Percentiles rank a stretch among this genome's conserved stretches.
These are phyloP conservation scores for Acacia confusa DNA, from an alignment of 306 rosid genomes.

Conservation along the genomic window DNA sequence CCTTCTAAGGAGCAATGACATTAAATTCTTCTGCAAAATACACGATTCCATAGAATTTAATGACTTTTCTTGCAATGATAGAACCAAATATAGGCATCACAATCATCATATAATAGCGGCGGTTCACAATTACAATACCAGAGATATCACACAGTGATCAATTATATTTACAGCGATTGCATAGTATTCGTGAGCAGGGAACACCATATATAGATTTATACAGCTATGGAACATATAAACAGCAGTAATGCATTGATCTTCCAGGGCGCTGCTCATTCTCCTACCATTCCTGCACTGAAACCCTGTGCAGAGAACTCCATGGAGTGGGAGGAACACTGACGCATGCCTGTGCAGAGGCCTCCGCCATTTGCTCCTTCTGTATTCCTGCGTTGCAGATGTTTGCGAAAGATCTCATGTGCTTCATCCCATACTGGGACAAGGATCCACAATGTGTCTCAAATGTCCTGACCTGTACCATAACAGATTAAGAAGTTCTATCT, in stretches of 20 bases:
- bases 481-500: neutral
- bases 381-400: constrained; percentile 89
- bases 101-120: constrained; percentile 7
- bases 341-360: constrained; percentile 84
- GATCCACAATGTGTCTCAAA: constrained; percentile 93
- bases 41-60: constrained; percentile 12
- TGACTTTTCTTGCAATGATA: constrained; percentile 15
- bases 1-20: neutral
- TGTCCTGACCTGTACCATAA: constrained; percentile 66
- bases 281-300: constrained; percentile 58
- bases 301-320: constrained; percentile 84
- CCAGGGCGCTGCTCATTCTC: neutral
- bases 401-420: constrained; percentile 89
- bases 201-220: neutral
- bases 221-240: constrained; percentile 17
- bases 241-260: constrained; percentile 17
- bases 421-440: constrained; percentile 94
- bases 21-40: neutral
- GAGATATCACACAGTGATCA: constrained; percentile 8
- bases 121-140: constrained; percentile 14
- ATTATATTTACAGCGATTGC: constrained; percentile 43
- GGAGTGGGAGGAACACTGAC: constrained; percentile 51
- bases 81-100: constrained; percentile 27
- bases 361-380: constrained; percentile 63
- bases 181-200: constrained; percentile 4